phyloP scores from a whole-genome alignment of 441 rosid species.

The Adansonia madagascariensis region DNA sequence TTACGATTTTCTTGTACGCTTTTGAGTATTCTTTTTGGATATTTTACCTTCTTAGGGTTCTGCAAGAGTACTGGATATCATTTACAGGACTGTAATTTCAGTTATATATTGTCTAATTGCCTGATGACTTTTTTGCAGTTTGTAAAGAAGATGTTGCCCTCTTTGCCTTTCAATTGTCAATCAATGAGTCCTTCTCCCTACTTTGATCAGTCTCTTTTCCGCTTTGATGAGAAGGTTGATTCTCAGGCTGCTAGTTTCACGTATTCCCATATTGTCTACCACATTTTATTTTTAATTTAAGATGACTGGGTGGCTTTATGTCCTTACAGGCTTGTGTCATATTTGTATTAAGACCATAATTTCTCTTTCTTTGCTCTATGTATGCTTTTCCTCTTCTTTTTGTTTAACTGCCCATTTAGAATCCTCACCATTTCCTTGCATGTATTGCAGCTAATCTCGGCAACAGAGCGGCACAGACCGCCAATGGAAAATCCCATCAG shows the following conservation, averaged over 20 bases:
- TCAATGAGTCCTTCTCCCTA: slow-evolving; percentile 96
- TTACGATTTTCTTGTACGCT: slow-evolving; percentile 7
- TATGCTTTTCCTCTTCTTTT: background rate
- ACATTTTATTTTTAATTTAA: background rate
- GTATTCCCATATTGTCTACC: slow-evolving; percentile 20
- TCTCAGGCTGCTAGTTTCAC: slow-evolving; percentile 18
- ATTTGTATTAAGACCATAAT: background rate
- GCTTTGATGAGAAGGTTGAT: slow-evolving; percentile 91
- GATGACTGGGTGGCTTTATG: background rate
- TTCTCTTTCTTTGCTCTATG: slow-evolving; percentile 1
- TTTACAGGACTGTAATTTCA: background rate
- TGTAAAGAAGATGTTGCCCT: slow-evolving; percentile 84
- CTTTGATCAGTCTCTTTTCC: slow-evolving; percentile 91
- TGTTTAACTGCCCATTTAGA: background rate
- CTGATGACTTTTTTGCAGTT: slow-evolving; percentile 55
- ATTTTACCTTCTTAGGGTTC: background rate
- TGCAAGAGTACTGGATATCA: background rate
- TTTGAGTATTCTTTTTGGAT: background rate
- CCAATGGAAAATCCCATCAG: slow-evolving; percentile 84
- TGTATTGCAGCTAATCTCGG: slow-evolving; percentile 75
- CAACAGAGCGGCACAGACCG: slow-evolving; percentile 77
- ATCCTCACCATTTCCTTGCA: slow-evolving; percentile 24
- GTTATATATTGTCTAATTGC: slow-evolving; percentile 21
- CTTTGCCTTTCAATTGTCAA: slow-evolving; percentile 86
- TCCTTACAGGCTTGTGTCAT: background rate